A percentile compares a stretch with the other conserved stretches of the same genome.
Evolutionary conservation across 2,329 filamentous ascomycete species (phyloP).

Genomic region (Aspergillus neoniger): DNA sequence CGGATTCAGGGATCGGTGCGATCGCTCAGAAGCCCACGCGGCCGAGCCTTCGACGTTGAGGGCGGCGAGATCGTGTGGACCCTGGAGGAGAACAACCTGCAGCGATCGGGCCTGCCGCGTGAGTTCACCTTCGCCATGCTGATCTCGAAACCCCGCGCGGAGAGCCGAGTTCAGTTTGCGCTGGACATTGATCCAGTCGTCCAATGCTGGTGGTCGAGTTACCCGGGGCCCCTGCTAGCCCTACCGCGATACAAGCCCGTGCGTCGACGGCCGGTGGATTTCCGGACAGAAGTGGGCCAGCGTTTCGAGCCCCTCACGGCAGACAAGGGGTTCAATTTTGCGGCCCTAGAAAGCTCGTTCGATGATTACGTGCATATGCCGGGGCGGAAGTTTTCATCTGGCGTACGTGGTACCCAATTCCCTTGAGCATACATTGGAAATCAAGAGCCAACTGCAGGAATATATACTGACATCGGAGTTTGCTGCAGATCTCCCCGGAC

Average conservation of each 20-base stretch:
- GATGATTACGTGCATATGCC: constrained; percentile 51
- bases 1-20: constrained; percentile 52
- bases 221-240: constrained; percentile 45
- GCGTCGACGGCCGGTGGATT: constrained; percentile 40
- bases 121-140: constrained; percentile 56
- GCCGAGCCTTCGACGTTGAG: constrained; percentile 43
- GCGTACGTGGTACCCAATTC: constrained; percentile 17
- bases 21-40: constrained; percentile 39
- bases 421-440: no score
- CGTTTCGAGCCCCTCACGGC: constrained; percentile 42
- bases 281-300: constrained; percentile 48
- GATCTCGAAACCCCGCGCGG: constrained; percentile 47
- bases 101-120: constrained; percentile 52
- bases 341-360: constrained; percentile 41
- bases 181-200: constrained; percentile 49
- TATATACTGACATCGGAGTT: no score
- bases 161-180: constrained; percentile 41
- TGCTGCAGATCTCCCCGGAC: constrained; percentile 20
- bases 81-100: constrained; percentile 52
- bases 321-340: constrained; percentile 49
- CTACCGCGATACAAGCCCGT: constrained; percentile 42
- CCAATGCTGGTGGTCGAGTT: constrained; percentile 43
- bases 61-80: constrained; percentile 54
- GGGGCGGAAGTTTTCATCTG: constrained; percentile 42
- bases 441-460: no score